phyloP scores from a whole-genome alignment of 148 eudicot species.

The Dysphania ambrosioides region DNA sequence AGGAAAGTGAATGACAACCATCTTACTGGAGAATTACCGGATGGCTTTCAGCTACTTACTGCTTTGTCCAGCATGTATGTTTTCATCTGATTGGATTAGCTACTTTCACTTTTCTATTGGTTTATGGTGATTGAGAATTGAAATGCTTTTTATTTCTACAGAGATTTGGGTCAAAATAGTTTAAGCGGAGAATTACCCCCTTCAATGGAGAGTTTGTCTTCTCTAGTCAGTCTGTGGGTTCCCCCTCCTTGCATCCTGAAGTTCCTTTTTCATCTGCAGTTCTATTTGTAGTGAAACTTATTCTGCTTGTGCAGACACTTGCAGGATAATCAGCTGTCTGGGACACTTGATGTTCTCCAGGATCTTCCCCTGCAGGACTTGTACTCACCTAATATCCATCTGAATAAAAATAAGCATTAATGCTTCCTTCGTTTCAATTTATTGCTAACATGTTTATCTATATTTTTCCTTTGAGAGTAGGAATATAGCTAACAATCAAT shows the following conservation, averaged over 20 bases:
- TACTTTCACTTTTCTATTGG: conserved; percentile 1
- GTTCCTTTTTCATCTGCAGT: neutral
- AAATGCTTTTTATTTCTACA: conserved; percentile 29
- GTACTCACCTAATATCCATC: conserved; percentile 48
- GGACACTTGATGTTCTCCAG: conserved; percentile 79
- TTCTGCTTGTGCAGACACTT: conserved; percentile 57
- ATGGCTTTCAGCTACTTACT: conserved; percentile 60
- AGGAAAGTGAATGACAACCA: conserved; percentile 78
- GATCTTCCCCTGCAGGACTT: conserved; percentile 76
- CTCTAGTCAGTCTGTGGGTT: conserved; percentile 71
- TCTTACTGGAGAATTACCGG: conserved; percentile 84
- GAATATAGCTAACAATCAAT: conserved; percentile 68
- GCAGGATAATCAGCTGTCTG: conserved; percentile 91
- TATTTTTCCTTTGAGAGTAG: conserved; percentile 38
- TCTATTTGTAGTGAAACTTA: conserved; percentile 19
- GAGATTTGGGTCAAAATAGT: conserved; percentile 71
- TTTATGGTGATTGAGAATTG: conserved; percentile 7
- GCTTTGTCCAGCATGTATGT: conserved; percentile 66
- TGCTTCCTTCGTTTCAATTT: neutral
- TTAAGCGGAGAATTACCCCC: conserved; percentile 79
- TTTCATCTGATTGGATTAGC: conserved; percentile 11
- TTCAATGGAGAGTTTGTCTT: conserved; percentile 52
- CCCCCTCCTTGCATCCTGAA: neutral
- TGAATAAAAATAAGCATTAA: neutral
- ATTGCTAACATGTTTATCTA: neutral